Evolutionary conservation across 805 yeast genomes (phyloP), one percentile per base, ranked within the genome.

Genomic region (Candida corydali): DNA sequence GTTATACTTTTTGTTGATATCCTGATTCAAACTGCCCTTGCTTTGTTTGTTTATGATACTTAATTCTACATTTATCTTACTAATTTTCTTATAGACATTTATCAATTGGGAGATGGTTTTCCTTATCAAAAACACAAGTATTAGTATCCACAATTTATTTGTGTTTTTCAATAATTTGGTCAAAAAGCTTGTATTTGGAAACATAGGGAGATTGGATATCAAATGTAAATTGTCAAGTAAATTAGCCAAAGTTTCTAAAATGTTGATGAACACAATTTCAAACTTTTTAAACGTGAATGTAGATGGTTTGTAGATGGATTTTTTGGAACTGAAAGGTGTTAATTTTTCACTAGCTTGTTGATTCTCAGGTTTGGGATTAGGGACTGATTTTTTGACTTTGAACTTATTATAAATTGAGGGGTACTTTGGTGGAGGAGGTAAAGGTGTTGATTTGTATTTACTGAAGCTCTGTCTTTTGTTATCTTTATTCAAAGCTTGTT

Each of bases 131-230:
- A 67, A 67, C 3, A 67, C 47, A 42, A 67, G 48, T 9, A 67
- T 60, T 16, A 67, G 48, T 26, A 67, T 59, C 73, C 73, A 67
- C 29, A 67, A 43, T 42, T 63, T 63, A 45, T 67, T 67, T 38
- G 73, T 67, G 36, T 66, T 67, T 37, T 63, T 63, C 33, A 67
- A 49, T 15, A 66, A 37, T 6, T 50, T 51, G 14, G 49, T 22
- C 8, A 67, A 44, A 16, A 41, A 42, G 4, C 16, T 32, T 12
- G 25, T 15, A 38, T 61, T 45, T 2, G 73, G 73, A 39, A 67
- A 67, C 67, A 65, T 61, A 15, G 73, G 73, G 22, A 67, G 44
- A 38, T 61, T 56, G 29, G 69, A 63, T 20, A 67, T 57, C 29
- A 67, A 57, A 40, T 67, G 71, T 11, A 67, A 51, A 38, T 65